A percentile compares a stretch with the other conserved stretches of the same genome.
These are phyloP conservation scores for Copromyces sp. DNA, from an alignment of 495 filamentous ascomycete genomes.

Conservation along the genomic window DNA sequence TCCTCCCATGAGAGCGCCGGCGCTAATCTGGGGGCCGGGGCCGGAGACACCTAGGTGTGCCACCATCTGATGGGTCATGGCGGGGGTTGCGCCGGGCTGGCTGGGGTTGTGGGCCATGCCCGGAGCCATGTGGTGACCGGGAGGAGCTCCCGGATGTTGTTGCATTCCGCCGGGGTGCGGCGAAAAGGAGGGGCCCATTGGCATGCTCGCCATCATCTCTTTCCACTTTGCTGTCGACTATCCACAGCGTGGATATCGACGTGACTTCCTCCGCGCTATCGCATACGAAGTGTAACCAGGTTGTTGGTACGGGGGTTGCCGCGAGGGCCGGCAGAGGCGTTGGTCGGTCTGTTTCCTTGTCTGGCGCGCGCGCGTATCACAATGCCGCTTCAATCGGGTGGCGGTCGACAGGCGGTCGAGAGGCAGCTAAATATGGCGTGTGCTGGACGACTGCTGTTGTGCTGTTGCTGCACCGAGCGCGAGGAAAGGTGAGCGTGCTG, in stretches of 20 bases:
- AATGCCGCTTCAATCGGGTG: constrained; percentile 5
- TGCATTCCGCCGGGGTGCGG: constrained; percentile 62
- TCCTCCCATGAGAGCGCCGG: constrained; percentile 64
- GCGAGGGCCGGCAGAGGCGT: constrained; percentile 1
- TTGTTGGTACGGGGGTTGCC: neutral
- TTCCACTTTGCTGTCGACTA: constrained; percentile 28
- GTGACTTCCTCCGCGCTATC: constrained; percentile 23
- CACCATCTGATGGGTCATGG: constrained; percentile 58
- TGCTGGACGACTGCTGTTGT: neutral
- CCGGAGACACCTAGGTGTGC: constrained; percentile 80
- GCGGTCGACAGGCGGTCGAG: constrained; percentile 8
- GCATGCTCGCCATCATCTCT: constrained; percentile 53
- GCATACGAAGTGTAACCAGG: constrained; percentile 30
- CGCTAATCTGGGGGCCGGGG: constrained; percentile 68
- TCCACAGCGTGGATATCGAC: constrained; percentile 45
- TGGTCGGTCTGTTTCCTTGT: neutral
- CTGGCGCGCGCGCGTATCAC: constrained; percentile 6
- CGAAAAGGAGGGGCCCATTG: constrained; percentile 56
- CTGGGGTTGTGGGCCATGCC: constrained; percentile 49
- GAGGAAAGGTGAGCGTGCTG: neutral
- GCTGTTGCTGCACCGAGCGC: neutral
- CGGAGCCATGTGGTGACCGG: constrained; percentile 56
- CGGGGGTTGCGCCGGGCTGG: constrained; percentile 55
- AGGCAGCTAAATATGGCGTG: neutral
- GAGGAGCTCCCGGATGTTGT: constrained; percentile 61